Conservation (phyloP, 768 basidiomycete species). For the Xerocomellus amylosporus region DNA sequence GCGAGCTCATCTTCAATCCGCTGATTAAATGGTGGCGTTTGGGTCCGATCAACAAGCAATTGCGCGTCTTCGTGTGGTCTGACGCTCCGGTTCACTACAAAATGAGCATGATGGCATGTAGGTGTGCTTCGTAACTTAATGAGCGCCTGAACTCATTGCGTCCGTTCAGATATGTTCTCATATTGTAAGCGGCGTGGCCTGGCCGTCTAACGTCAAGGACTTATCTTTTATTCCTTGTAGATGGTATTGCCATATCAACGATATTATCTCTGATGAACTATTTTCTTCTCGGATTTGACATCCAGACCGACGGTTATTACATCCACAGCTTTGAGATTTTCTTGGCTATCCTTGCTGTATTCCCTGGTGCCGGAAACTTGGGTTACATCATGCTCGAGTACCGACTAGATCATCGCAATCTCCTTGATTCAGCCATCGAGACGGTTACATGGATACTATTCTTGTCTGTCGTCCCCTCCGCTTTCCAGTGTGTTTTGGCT, state of each 20-base stretch:
- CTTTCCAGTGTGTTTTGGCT: background rate
- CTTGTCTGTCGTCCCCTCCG: constrained; percentile 25
- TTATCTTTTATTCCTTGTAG: constrained; percentile 5
- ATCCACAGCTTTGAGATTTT: constrained; percentile 79
- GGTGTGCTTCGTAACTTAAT: constrained; percentile 11
- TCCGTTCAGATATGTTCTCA: constrained; percentile 45
- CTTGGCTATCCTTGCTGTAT: constrained; percentile 69
- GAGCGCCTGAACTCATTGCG: constrained; percentile 2
- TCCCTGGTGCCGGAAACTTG: constrained; percentile 69
- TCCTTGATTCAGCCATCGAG: constrained; percentile 21
- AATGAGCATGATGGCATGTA: constrained; percentile 56
- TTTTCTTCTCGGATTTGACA: constrained; percentile 65
- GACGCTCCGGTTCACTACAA: constrained; percentile 79
- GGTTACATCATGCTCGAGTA: constrained; percentile 73
- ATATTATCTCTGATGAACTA: constrained; percentile 70
- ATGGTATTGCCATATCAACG: constrained; percentile 63
- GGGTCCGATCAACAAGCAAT: constrained; percentile 82
- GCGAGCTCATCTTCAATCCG: constrained; percentile 81
- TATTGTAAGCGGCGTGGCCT: constrained; percentile 39
- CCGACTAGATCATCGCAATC: constrained; percentile 48
- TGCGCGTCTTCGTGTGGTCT: constrained; percentile 78
- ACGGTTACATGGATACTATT: constrained; percentile 32
- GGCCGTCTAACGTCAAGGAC: constrained; percentile 2
- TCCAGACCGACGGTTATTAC: constrained; percentile 74
- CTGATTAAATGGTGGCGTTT: constrained; percentile 69